Conservation (phyloP, 352 stramenopile genomes). For the Plasmopara halstedii region DNA sequence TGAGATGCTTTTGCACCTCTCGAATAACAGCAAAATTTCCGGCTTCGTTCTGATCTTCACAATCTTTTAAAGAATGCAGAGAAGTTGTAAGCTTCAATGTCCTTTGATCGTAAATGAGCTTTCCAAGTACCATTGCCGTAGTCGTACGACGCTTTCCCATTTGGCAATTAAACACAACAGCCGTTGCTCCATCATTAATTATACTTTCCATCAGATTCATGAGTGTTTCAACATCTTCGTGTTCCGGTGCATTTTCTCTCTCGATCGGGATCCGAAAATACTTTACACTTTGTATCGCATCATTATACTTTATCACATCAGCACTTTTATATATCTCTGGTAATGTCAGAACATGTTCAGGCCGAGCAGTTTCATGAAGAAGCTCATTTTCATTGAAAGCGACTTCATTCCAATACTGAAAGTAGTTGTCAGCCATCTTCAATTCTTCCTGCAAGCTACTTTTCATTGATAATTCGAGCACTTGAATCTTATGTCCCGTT, state of each 20-base stretch:
- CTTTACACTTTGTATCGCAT: constrained; percentile 36
- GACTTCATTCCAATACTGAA: constrained; percentile 81
- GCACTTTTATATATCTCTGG: constrained; percentile 55
- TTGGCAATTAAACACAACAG: constrained; percentile 86
- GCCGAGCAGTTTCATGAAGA: constrained; percentile 26
- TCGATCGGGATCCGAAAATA: constrained; percentile 78
- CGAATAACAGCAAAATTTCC: constrained; percentile 68
- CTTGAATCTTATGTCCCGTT: constrained; percentile 72
- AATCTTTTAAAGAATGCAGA: constrained; percentile 5
- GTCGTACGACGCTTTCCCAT: constrained; percentile 82
- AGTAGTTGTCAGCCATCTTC: constrained; percentile 25
- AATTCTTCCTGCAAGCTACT: constrained; percentile 70
- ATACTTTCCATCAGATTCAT: constrained; percentile 45
- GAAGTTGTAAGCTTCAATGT: constrained; percentile 13
- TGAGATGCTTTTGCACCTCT: constrained; percentile 48
- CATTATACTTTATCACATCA: constrained; percentile 22
- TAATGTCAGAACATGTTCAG: constrained; percentile 47
- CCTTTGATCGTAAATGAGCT: constrained; percentile 54
- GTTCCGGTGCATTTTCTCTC: constrained; percentile 73
- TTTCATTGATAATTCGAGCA: constrained; percentile 78
- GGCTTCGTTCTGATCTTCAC: constrained; percentile 9
- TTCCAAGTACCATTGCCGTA: constrained; percentile 61
- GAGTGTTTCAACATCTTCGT: constrained; percentile 60
- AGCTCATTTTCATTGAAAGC: constrained; percentile 61
- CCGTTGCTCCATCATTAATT: constrained; percentile 31